A percentile compares a stretch with the other conserved stretches of the same genome.
Evolutionary conservation across 768 basidiomycete species (phyloP).

Genomic region (Kwoniella pini): DNA sequence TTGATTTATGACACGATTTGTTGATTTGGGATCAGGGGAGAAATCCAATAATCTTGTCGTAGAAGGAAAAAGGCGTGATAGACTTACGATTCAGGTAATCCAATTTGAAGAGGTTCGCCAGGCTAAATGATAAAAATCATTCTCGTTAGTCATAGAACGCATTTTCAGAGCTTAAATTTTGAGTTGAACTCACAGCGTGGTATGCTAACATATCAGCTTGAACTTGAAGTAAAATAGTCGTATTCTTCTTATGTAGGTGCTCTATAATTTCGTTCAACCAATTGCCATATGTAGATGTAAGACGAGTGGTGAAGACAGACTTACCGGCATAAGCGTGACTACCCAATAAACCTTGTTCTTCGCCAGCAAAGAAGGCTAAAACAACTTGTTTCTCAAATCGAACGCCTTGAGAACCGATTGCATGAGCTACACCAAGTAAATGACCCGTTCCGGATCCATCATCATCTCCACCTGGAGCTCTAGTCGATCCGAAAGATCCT

Average conservation of each 20-base stretch:
- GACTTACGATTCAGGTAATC: conserved; percentile 70
- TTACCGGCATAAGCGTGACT: conserved; percentile 75
- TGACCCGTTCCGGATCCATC: conserved; percentile 69
- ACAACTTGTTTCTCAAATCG: conserved; percentile 75
- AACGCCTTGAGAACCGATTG: conserved; percentile 67
- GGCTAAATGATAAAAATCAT: conserved; percentile 48
- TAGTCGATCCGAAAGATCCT: conserved; percentile 76
- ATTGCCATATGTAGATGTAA: not conserved
- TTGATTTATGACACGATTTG: not conserved
- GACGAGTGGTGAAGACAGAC: conserved; percentile 53
- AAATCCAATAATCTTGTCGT: no score
- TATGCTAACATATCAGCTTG: conserved; percentile 94
- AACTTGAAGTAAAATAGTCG: conserved; percentile 76
- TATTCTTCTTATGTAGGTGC: conserved; percentile 62
- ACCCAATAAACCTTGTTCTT: conserved; percentile 85
- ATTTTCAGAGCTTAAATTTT: no score
- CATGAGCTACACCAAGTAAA: conserved; percentile 75
- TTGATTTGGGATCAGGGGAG: no score
- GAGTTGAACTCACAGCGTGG: conserved; percentile 60
- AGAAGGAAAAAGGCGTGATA: conserved; percentile 3
- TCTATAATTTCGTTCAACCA: conserved; percentile 55
- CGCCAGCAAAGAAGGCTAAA: conserved; percentile 81
- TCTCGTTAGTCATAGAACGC: not conserved
- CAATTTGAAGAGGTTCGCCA: conserved; percentile 78
- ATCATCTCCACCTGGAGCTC: conserved; percentile 69